Percentiles rank a stretch among this genome's conserved stretches.
These are phyloP conservation scores for Candida neerlandica DNA, from an alignment of 1,139 yeast genomes.

Conservation along the genomic window DNA sequence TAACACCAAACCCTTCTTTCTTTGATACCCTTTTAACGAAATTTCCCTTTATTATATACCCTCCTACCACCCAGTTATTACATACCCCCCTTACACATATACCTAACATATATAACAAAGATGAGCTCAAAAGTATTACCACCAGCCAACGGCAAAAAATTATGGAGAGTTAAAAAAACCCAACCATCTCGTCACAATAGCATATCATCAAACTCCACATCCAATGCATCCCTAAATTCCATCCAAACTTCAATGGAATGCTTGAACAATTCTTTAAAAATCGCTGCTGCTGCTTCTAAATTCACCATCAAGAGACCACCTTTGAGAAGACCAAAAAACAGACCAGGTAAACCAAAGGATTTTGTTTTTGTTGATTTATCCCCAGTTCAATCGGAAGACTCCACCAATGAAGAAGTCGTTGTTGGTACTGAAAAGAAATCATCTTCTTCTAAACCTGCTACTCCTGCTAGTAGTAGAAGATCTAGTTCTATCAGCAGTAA, in stretches of 20 bases:
- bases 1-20: background rate
- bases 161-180: constrained; percentile 49
- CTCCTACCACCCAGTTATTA: no score
- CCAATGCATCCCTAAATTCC: constrained; percentile 1
- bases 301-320: constrained; percentile 47
- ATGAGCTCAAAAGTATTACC: constrained; percentile 25
- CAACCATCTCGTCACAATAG: constrained; percentile 18
- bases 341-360: constrained; percentile 55
- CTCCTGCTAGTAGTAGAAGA: constrained; percentile 6
- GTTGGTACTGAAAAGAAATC: constrained; percentile 4
- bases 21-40: constrained; percentile 2
- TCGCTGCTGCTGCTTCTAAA: constrained; percentile 34
- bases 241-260: constrained; percentile 35
- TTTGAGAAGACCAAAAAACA: constrained; percentile 52
- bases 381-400: constrained; percentile 45
- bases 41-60: constrained; percentile 2
- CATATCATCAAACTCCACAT: constrained; percentile 14
- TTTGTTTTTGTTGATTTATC: constrained; percentile 59
- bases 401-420: constrained; percentile 10
- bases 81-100: background rate
- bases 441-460: constrained; percentile 4
- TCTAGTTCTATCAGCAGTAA: background rate
- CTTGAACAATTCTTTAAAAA: constrained; percentile 47
- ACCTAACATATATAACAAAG: background rate
- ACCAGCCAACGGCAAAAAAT: constrained; percentile 51